Evolutionary conservation across 2,329 filamentous ascomycete genomes (phyloP), one percentile per base, ranked within the genome.

Genomic region (Bipolaris gigantea): DNA sequence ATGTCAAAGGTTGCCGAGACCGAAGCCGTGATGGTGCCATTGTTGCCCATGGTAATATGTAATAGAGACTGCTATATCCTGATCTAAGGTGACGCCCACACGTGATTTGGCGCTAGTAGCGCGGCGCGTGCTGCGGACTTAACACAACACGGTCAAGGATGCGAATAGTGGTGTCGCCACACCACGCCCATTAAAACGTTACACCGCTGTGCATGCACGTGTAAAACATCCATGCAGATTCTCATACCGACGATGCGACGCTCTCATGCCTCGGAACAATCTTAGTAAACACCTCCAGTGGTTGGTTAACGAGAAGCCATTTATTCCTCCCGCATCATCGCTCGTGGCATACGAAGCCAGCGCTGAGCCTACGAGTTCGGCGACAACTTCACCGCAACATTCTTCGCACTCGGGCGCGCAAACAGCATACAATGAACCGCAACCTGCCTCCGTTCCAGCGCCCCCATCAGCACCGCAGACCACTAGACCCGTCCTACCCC

Each of bases 231-330:
- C 48, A 65, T 67, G 68, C 52, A 39, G 58, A 58, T 53, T 41
- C 42, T 21, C 5, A 43, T n/a, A 13, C 48, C 25, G 45, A 70
- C 47, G 46, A 70, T 71, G 71, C 63, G 57, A 63, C 62, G 56
- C 61, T 62, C 67, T 68, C 49, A 81, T 81, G 79, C 79, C 79
- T 73, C 62, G 67, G 62, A 74, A 81, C 67, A 81, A 81, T 60
- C 69, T 81, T 57, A 70, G 65, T 55, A 73, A 75, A 65, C 79
- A 81, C 61, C 70, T 81, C 57, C 71, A 71, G 57, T 81, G 79
- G 79, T 71, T 81, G 67, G 65, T 79, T 51, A 66, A 64, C 58
- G 71, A 72, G 56, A 79, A 76, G 64, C 77, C 79, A 38, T 77
- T 77, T 59, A 56, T 80, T 43, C 77, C 78, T n/a, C 62, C 69